Percentiles rank a stretch among this genome's conserved stretches.
Conservation (phyloP, 2,329 filamentous ascomycete genomes). For the Exophiala spinifera region DNA sequence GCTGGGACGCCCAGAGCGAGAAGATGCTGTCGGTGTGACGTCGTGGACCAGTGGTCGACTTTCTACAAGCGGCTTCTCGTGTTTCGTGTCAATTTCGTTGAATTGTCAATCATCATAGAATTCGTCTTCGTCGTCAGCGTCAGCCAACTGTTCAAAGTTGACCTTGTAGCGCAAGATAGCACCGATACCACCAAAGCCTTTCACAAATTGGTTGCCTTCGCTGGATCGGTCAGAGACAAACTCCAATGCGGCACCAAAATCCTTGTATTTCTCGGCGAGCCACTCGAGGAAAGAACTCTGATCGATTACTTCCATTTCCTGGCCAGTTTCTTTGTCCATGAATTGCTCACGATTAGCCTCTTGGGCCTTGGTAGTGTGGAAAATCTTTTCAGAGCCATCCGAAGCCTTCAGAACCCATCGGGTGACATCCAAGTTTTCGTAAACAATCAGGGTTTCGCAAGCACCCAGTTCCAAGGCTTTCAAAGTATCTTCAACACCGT, state of each 20-base stretch:
- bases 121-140: slow-evolving; percentile 80
- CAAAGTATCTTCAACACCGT: slow-evolving; percentile 94
- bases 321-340: slow-evolving; percentile 90
- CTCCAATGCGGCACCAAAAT: slow-evolving; percentile 92
- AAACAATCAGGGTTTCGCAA: slow-evolving; percentile 90
- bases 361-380: slow-evolving; percentile 86
- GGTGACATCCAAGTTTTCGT: slow-evolving; percentile 93
- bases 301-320: slow-evolving; percentile 92
- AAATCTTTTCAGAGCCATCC: slow-evolving; percentile 65
- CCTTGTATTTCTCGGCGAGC: slow-evolving; percentile 97
- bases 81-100: slow-evolving; percentile 31
- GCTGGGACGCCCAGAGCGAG: slow-evolving; percentile 22
- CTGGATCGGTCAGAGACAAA: slow-evolving; percentile 97
- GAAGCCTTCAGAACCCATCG: slow-evolving; percentile 86
- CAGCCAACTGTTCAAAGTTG: slow-evolving; percentile 98
- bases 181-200: slow-evolving; percentile 97
- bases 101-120: slow-evolving; percentile 68
- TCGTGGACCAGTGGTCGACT: slow-evolving; percentile 18
- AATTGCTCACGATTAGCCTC: slow-evolving; percentile 80
- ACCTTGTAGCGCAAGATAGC: slow-evolving; percentile 98
- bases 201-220: slow-evolving; percentile 99
- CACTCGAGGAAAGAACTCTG: slow-evolving; percentile 96
- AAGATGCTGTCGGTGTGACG: slow-evolving; percentile 32
- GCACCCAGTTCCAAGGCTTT: slow-evolving; percentile 96
- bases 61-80: slow-evolving; percentile 78